Evolutionary conservation across 805 yeast species (phyloP), one percentile per base, ranked within the genome.

Genomic region (Candida palmyrensis): DNA sequence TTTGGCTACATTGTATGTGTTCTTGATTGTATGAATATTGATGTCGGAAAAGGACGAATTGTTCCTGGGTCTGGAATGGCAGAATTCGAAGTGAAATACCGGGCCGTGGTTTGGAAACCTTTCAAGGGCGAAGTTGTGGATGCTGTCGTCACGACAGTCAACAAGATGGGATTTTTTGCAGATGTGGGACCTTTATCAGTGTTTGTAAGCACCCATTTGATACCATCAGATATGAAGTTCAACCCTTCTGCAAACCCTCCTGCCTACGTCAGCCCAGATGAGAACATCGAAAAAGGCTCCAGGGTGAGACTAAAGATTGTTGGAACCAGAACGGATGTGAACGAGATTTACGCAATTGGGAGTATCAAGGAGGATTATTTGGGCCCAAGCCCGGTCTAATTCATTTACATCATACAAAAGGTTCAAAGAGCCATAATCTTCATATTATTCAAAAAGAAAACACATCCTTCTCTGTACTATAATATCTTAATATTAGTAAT

Each of bases 71-170:
- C 81, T 37, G 98, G 98, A 2, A 80, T 88, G 49, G 97, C 98
- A 0, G 97, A 88, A 59, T 92, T 92, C 51, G 95, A 87, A 48
- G 97, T 92, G 34, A 86, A 87, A 59, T 92, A 92, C 57, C 71
- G 95, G 47, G 98, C 98, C 0, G 89, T 92, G 33, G 97, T 92
- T 21, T 92, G 96, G 94, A 84, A 90, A 52, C 98, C 98, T 4
- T 92, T 92, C 65, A 92, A 92, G 62, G 98, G 97, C 22, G 98
- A 92, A 61, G 98, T 92, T 6, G 97, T 92, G 17, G 98, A 92
- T 59, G 98, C 94, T 5, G 79, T 90, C 16, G 97, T 92, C 11
- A 84, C 96, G 10, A 84, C 86, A 20, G 97, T 95, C 30, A 87
- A 83, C 58, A 87, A 77, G 52, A 83, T 90, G 81, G 98, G 98